These are phyloP conservation scores for Yamadazyma conglobata DNA, from an alignment of 1,139 yeast species.

Conservation along the genomic window DNA sequence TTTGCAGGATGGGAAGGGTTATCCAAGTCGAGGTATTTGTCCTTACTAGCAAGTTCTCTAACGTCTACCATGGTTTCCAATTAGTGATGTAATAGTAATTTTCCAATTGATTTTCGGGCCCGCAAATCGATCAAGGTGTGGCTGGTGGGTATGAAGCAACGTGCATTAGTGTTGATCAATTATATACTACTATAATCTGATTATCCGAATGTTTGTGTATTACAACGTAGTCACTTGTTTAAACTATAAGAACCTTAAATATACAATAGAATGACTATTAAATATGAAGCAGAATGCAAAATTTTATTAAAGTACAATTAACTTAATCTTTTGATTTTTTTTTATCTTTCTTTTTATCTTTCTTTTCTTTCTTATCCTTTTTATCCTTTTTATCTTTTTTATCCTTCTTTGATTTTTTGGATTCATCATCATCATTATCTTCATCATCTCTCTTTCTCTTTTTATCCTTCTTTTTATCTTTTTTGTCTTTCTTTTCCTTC, in stretches of 20 bases:
- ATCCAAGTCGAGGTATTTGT: constrained; percentile 8
- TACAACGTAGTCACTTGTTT: too few species aligned
- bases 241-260: too few species aligned
- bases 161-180: too few species aligned
- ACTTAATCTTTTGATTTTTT: constrained; percentile 22
- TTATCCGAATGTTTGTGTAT: too few species aligned
- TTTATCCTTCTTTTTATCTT: constrained; percentile 26
- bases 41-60: constrained; percentile 7
- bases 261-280: constrained; percentile 5
- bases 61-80: background rate
- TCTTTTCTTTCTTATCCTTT: constrained; percentile 36
- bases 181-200: too few species aligned
- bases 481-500: constrained; percentile 28
- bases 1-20: constrained; percentile 74
- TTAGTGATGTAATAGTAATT: background rate
- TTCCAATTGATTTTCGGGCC: too few species aligned
- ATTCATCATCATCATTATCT: constrained; percentile 31
- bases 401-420: constrained; percentile 36
- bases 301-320: background rate
- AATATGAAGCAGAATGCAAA: constrained; percentile 3
- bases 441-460: constrained; percentile 43
- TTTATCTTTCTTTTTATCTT: constrained; percentile 33
- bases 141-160: too few species aligned
- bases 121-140: too few species aligned
- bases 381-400: constrained; percentile 45